Conservation (phyloP, 805 yeast genomes). For the Yamadazyma scolyti region DNA sequence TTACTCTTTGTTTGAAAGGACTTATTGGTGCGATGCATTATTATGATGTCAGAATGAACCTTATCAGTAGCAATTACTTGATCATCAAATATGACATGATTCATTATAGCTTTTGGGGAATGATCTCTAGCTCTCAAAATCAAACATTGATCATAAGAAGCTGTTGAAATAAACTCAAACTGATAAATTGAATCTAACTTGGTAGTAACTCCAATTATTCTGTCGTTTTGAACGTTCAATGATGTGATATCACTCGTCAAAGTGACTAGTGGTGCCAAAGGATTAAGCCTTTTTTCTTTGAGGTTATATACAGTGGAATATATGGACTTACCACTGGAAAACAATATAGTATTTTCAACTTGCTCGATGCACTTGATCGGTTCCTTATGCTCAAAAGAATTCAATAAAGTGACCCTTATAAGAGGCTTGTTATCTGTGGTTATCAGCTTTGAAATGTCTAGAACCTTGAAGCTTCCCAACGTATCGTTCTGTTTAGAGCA, state of each 20-base stretch:
- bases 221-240: slow-evolving; percentile 16
- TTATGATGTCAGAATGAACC: slow-evolving; percentile 27
- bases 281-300: slow-evolving; percentile 29
- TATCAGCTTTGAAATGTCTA: slow-evolving; percentile 26
- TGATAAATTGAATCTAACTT: slow-evolving; percentile 31
- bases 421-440: slow-evolving; percentile 10
- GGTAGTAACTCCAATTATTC: slow-evolving; percentile 23
- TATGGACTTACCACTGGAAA: slow-evolving; percentile 26
- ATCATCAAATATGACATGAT: slow-evolving; percentile 19
- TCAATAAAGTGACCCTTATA: slow-evolving; percentile 26
- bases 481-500: slow-evolving; percentile 6
- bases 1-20: slow-evolving; percentile 4
- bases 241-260: slow-evolving; percentile 29
- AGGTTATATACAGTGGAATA: slow-evolving; percentile 31
- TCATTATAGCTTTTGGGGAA: slow-evolving; percentile 28
- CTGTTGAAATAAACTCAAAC: slow-evolving; percentile 16
- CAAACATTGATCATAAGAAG: slow-evolving; percentile 7
- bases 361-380: slow-evolving; percentile 35
- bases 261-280: slow-evolving; percentile 18
- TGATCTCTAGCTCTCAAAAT: slow-evolving; percentile 26
- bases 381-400: slow-evolving; percentile 25
- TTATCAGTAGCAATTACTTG: slow-evolving; percentile 33
- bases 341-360: slow-evolving; percentile 27
- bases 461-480: slow-evolving; percentile 34
- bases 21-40: slow-evolving; percentile 14